Evolutionary conservation across 305 asterid species (phyloP).

Genomic region (Fraxinus paxiana): DNA sequence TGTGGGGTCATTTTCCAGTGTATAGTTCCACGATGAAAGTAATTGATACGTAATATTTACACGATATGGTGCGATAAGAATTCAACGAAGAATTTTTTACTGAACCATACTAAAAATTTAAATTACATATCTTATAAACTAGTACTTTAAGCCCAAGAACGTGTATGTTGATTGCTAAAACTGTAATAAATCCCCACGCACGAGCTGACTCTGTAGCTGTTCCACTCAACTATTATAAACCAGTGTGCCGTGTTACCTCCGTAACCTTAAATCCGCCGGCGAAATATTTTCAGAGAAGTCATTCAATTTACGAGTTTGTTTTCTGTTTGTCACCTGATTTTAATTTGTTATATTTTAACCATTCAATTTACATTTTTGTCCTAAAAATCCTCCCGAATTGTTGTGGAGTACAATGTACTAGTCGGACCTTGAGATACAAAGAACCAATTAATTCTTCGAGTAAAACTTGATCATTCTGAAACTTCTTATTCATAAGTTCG

Average conservation of each 20-base stretch:
- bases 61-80: background rate
- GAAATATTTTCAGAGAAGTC: background rate
- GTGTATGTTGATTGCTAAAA: background rate
- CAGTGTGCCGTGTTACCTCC: slow-evolving; percentile 5
- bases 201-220: slow-evolving; percentile 25
- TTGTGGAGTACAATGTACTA: background rate
- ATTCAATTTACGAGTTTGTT: background rate
- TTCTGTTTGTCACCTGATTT: background rate
- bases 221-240: slow-evolving; percentile 22
- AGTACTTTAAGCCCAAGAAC: background rate
- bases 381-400: background rate
- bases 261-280: background rate
- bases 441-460: background rate
- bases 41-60: background rate
- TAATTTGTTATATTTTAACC: background rate
- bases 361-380: background rate
- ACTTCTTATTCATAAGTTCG: background rate
- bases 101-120: background rate
- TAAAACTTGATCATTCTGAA: background rate
- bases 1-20: no score
- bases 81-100: background rate
- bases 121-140: background rate
- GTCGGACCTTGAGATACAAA: background rate
- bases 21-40: background rate
- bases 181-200: slow-evolving; percentile 22